Evolutionary conservation across 768 basidiomycete species (phyloP).

Genomic region (Lyophyllum decastes): DNA sequence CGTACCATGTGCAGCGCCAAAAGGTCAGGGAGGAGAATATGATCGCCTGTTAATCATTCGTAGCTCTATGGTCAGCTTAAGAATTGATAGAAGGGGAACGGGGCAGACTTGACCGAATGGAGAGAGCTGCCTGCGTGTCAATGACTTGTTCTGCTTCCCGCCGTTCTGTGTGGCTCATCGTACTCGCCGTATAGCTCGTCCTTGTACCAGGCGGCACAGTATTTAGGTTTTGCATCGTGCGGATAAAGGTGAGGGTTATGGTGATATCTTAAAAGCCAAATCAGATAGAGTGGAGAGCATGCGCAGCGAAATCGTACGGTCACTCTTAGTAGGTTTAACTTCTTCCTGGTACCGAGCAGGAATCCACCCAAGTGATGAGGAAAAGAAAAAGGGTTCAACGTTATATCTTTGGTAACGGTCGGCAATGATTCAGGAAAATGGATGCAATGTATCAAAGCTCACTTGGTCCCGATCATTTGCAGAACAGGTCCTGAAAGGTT

Average conservation of each 20-base stretch:
- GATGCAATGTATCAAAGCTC: conserved; percentile 1
- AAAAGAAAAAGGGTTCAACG: conserved; percentile 68
- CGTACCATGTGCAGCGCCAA: conserved; percentile 59
- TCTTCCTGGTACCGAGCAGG: conserved; percentile 58
- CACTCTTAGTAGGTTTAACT: conserved; percentile 28
- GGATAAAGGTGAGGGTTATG: conserved; percentile 53
- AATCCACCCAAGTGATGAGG: conserved; percentile 62
- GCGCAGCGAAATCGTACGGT: conserved; percentile 34
- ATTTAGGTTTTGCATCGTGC: conserved; percentile 33
- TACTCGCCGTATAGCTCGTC: conserved; percentile 16
- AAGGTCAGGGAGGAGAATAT: conserved; percentile 45
- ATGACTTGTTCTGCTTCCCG: conserved; percentile 36
- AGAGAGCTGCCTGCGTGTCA: conserved; percentile 53
- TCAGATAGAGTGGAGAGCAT: neutral
- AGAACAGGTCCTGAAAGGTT: conserved; percentile 50
- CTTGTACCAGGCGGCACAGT: conserved; percentile 21
- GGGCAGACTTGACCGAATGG: conserved; percentile 36
- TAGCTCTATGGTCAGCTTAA: neutral
- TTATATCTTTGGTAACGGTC: conserved; percentile 34
- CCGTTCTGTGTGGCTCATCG: conserved; percentile 1
- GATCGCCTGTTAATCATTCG: conserved; percentile 24
- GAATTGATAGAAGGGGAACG: neutral
- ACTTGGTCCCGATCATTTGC: conserved; percentile 56
- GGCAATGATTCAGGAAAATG: neutral
- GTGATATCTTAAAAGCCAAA: conserved; percentile 50